phyloP scores from a whole-genome alignment of 2,329 filamentous ascomycete species.

The Chrysoporthe puriensis region DNA sequence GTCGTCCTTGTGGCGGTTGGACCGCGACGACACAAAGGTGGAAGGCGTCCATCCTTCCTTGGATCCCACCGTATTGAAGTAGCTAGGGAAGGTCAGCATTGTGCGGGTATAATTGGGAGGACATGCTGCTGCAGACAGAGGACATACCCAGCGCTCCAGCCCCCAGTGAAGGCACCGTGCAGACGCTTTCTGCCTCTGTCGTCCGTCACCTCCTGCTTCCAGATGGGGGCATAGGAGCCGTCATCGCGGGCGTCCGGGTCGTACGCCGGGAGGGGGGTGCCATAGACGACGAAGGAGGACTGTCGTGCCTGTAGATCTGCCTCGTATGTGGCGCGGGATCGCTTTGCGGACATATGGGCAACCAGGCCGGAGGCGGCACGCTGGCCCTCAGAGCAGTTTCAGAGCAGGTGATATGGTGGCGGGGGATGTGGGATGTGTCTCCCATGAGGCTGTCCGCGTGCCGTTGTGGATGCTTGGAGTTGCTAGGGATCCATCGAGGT shows the following conservation, averaged over 20 bases:
- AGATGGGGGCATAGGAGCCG: conserved; percentile 90
- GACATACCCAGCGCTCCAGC: conserved; percentile 90
- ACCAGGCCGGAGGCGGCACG: not conserved
- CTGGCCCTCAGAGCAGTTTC: not conserved
- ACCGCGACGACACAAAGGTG: conserved; percentile 87
- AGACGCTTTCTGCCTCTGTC: conserved; percentile 87
- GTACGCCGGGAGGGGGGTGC: conserved; percentile 79
- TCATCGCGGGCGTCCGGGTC: conserved; percentile 82
- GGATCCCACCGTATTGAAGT: conserved; percentile 97
- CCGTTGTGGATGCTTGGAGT: not conserved
- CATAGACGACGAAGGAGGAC: conserved; percentile 78
- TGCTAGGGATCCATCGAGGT: not conserved
- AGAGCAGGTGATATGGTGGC: not conserved
- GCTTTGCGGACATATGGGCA: conserved; percentile 73
- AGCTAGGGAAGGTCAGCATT: conserved; percentile 54
- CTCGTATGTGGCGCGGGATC: conserved; percentile 78
- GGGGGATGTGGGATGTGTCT: not conserved
- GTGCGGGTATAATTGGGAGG: not conserved
- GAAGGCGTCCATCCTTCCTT: conserved; percentile 97
- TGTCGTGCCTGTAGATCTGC: conserved; percentile 68
- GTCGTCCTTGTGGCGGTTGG: conserved; percentile 73
- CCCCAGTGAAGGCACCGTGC: conserved; percentile 95
- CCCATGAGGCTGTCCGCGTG: not conserved
- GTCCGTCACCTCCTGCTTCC: conserved; percentile 97
- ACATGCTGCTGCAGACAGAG: not conserved